Percentiles rank a stretch among this genome's conserved stretches.
These are phyloP conservation scores for Leccinum longicurvipes DNA, from an alignment of 768 basidiomycete genomes.

Conservation along the genomic window DNA sequence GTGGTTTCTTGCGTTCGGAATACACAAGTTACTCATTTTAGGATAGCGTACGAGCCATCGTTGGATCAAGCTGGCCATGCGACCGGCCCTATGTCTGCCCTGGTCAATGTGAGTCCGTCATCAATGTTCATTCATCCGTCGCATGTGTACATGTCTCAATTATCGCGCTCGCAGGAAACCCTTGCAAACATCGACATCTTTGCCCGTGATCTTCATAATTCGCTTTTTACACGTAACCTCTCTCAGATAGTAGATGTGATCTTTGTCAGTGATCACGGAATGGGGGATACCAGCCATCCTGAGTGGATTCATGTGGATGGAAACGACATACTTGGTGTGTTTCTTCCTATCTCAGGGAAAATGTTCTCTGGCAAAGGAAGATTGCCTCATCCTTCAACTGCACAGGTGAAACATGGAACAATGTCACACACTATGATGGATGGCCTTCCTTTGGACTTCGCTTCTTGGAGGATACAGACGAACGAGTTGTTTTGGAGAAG, in stretches of 20 bases:
- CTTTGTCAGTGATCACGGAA: constrained; percentile 91
- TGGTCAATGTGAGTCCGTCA: constrained; percentile 58
- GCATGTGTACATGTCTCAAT: neutral
- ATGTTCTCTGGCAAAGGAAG: neutral
- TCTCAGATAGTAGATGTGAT: constrained; percentile 82
- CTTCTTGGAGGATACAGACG: constrained; percentile 59
- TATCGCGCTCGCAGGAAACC: constrained; percentile 43
- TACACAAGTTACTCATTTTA: neutral
- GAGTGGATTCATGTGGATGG: constrained; percentile 75
- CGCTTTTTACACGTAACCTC: constrained; percentile 68
- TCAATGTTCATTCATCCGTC: neutral
- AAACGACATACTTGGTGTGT: constrained; percentile 26
- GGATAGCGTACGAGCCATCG: constrained; percentile 75
- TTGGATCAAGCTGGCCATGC: constrained; percentile 82
- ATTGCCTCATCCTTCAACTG: neutral
- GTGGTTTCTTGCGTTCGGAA: constrained; percentile 10
- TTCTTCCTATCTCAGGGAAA: neutral
- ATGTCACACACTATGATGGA: constrained; percentile 63
- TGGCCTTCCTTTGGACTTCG: constrained; percentile 90
- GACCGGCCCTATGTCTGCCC: constrained; percentile 62
- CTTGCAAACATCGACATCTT: constrained; percentile 70
- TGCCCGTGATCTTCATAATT: constrained; percentile 62
- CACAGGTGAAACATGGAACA: constrained; percentile 25
- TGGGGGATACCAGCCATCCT: constrained; percentile 82
- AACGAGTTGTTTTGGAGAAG: constrained; percentile 49